Base-by-base conservation (phyloP, 768 basidiomycete species). In the Pholiota microspora region DNA sequence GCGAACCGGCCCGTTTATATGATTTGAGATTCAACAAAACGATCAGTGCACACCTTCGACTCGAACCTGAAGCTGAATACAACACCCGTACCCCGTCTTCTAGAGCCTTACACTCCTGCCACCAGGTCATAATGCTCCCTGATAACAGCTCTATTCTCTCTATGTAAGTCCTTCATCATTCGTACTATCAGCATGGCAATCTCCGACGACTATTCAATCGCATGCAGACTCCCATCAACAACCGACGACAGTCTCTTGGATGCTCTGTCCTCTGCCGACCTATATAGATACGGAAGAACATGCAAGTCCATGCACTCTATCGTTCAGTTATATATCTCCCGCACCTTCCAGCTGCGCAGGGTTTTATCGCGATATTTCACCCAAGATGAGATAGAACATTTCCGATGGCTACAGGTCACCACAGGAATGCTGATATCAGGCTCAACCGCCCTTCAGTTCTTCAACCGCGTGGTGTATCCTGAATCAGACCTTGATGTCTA, bases 401-500 rank as follows among this genome's bases (percentile, higher is more conserved):
- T 82, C 53, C 72, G 80, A 13, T 61, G 57, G 3, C 65, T 81
- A 2, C 80, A 79, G 60, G 71, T 69, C 0, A 59, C 52, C 13
- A 80, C 77, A 0, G 74, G 71, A 34, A 72, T 74, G 0, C 59
- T 84, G 21, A 75, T 84, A 16, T 83, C 82, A 2, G 82, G 82
- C 8, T 82, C 82, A 0, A 69, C 67, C 24, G 81, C 80, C 0
- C 71, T 83, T 2, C 82, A 84, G 47, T 80, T 82, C 58, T 69
- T 84, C 36, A 75, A 77, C 46, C 62, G 79, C 15, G 58, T 68
- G 0, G 65, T 66, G 32, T 82, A 80, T 55, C 66, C 71, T 2
- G 70, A 70, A 3, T 71, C 81, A 0, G 82, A 84, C 57, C 72
- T 84, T 7, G 83, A 84, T 51, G 34, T 84, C 3, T 83, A 83